Base-by-base conservation (phyloP, 2,329 filamentous ascomycete genomes). In the Cladosporium velox region DNA sequence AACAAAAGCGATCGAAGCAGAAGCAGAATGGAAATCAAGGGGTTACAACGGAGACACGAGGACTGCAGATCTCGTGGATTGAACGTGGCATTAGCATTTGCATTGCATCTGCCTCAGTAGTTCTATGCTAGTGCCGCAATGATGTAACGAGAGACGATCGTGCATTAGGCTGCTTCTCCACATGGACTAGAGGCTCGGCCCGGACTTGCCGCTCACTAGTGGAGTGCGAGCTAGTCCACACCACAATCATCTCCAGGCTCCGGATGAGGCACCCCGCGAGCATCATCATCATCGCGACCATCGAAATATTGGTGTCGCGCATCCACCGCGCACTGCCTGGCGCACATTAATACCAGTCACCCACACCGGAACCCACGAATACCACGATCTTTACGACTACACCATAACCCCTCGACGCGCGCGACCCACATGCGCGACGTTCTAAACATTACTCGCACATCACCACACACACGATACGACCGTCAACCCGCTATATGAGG, bases 311-410 rank as follows among this genome's bases (percentile, higher is more conserved):
- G 30, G 30, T 49, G 28, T 38, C 30, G 59, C 47, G 32, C 32
- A 35, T n/a, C 18, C 47, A 38, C 15, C 59, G 60, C 47, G 60
- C 49, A 38, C 38, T 18, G 32, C 4, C 44, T 54, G 24, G 47
- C 47, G 60, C 60, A 54, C 32, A 54, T 63, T 30, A 10, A 55
- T 63, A 63, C 30, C 15, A 11, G 14, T 12, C 41, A 47, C 10
- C 6, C 18, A n/a, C 52, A 14, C 52, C 3, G 28, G n/a, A 0
- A 12, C 34, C 14, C 5, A 58, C 55, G 55, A 58, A 52, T 10
- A 34, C 30, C 52, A 55, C 57, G 57, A 59, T 59, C 26, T 8
- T 44, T 59, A 59, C 57, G 57, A 59, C 12, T 47, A 44, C 28
- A 26, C 57, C 26, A 26, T 18, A 26, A 59, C 14, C n/a, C 12